Base-by-base conservation (phyloP, 2,329 filamentous ascomycete genomes). In the Aureobasidium sp. region DNA sequence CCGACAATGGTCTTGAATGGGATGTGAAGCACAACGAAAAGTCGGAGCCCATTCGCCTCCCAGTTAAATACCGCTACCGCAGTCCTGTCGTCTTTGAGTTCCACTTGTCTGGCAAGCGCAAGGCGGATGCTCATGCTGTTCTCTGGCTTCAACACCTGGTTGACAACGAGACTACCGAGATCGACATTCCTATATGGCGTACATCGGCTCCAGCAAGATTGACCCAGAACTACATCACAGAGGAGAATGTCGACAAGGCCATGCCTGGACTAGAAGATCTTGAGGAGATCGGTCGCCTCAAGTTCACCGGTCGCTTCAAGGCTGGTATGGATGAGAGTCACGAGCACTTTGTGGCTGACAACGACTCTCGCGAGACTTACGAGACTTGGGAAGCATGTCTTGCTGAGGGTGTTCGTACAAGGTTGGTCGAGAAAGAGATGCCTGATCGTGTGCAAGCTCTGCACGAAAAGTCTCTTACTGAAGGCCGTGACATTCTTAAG, bases 321-420 rank as follows among this genome's bases (percentile, higher is more conserved):
- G 87, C 92, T 0, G 93, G 93, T 15, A 96, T 90, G 53, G 92
- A 97, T 72, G 85, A 90, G 60, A 88, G 90, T 20, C 94, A 97
- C 71, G 83, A 90, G 66, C 81, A 80, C 1, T 97, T 96, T 68
- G 87, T 96, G 26, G 84, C 86, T 52, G 90, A 95, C 73, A 96
- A 96, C 69, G 87, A 96, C 71, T 87, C 88, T 1, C 87, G 93
- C 36, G 94, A 97, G 78, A 97, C 92, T 0, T 96, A 90, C 66
- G 93, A 97, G 76, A 89, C 88, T 0, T 97, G 92, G 91, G 91
- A 97, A 74, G 90, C 91, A 0, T 97, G 93, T 72, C 84, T 88
- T 44, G 86, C 91, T 0, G 92, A 97, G 73, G 93, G 93, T 13
- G 90, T 96, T 0, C 85, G 94, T 2, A 76, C 80, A 15, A 83